A percentile compares a stretch with the other conserved stretches of the same genome.
These are phyloP conservation scores for Exserohilum turcica DNA, from an alignment of 2,329 filamentous ascomycete genomes.

Conservation along the genomic window DNA sequence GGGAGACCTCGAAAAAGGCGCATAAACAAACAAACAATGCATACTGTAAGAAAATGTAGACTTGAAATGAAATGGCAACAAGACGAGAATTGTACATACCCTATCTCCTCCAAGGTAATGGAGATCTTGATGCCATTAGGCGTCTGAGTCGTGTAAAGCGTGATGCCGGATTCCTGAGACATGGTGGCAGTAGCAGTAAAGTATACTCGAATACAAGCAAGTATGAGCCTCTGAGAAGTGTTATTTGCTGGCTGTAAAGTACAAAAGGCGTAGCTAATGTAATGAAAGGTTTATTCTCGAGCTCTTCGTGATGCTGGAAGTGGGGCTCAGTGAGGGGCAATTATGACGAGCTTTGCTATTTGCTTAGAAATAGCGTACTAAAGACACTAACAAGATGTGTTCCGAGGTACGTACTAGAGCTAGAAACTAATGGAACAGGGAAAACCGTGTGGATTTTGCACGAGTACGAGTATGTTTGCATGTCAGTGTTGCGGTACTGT, in stretches of 20 bases:
- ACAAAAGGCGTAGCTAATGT: no score
- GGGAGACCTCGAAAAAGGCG: background rate
- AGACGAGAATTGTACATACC: slow-evolving; percentile 40
- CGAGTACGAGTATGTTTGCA: no score
- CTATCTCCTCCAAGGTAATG: slow-evolving; percentile 84
- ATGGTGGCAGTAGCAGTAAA: slow-evolving; percentile 20
- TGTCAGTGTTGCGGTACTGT: background rate
- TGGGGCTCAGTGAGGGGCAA: slow-evolving; percentile 33
- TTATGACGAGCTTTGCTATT: slow-evolving; percentile 28
- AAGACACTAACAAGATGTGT: background rate
- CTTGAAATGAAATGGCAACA: background rate
- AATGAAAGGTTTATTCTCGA: no score
- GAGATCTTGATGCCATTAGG: slow-evolving; percentile 91
- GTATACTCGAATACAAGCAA: background rate
- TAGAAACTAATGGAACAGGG: background rate
- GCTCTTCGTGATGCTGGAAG: slow-evolving; percentile 5
- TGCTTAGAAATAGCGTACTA: slow-evolving; percentile 33
- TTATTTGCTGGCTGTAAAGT: background rate
- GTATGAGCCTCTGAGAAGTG: background rate
- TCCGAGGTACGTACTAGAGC: background rate
- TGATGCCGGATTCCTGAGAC: slow-evolving; percentile 64
- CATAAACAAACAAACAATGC: background rate
- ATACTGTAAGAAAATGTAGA: background rate
- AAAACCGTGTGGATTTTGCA: background rate
- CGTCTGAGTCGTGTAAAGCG: slow-evolving; percentile 80